phyloP scores from a whole-genome alignment of 116 monocot species.

The Zostera marina region DNA sequence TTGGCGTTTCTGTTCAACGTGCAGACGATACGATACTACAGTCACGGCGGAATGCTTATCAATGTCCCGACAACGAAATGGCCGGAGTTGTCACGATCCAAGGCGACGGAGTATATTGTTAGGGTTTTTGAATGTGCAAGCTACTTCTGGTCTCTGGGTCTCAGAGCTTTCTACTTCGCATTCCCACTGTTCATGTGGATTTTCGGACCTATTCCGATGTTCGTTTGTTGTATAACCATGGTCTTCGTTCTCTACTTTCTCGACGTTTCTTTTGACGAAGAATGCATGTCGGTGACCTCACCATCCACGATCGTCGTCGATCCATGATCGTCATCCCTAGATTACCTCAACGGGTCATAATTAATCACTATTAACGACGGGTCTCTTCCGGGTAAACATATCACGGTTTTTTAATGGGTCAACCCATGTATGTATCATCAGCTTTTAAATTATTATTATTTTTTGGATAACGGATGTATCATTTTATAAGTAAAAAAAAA shows the following conservation, averaged over 20 bases:
- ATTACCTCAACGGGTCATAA: too few species aligned
- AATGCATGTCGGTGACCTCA: too few species aligned
- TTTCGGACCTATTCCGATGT: conserved; percentile 78
- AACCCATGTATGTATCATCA: too few species aligned
- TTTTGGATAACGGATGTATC: too few species aligned
- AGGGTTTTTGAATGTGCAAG: conserved; percentile 34
- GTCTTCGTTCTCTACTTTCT: conserved; percentile 43
- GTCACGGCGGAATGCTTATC: conserved; percentile 53
- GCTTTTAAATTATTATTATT: too few species aligned
- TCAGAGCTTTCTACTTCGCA: conserved; percentile 63
- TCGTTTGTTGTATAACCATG: conserved; percentile 24
- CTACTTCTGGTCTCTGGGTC: conserved; percentile 83
- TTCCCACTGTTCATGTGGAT: conserved; percentile 70
- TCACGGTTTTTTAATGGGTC: too few species aligned
- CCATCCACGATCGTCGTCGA: too few species aligned
- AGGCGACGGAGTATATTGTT: conserved; percentile 26
- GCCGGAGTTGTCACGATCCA: background rate
- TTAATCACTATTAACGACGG: too few species aligned
- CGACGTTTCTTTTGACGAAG: conserved; percentile 22
- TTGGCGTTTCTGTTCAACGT: conserved; percentile 67
- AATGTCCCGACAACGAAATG: conserved; percentile 32
- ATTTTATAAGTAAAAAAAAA: too few species aligned
- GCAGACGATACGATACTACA: conserved; percentile 81
- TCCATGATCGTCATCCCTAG: too few species aligned
- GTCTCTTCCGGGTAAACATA: too few species aligned